Percentiles rank a stretch among this genome's conserved stretches.
phyloP scores from a whole-genome alignment of 2,329 filamentous ascomycete genomes.

The Sodiomyces alkalinus region DNA sequence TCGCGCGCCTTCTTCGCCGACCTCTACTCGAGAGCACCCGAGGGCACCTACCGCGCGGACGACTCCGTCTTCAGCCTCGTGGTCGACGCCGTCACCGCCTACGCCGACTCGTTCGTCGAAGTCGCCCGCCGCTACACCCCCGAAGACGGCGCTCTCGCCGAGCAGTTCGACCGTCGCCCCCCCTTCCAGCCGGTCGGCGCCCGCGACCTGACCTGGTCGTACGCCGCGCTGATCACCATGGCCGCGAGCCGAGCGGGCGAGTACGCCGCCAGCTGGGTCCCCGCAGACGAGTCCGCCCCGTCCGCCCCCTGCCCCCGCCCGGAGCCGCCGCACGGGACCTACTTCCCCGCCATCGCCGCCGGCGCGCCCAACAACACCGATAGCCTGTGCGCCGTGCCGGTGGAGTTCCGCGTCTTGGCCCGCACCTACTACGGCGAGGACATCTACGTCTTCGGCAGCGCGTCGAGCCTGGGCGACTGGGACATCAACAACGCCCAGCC shows the following conservation, averaged over 20 bases:
- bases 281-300: slow-evolving; percentile 11
- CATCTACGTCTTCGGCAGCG: slow-evolving; percentile 26
- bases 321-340: slow-evolving; percentile 13
- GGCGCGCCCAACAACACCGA: slow-evolving; percentile 17
- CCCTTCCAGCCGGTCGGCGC: slow-evolving; percentile 25
- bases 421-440: slow-evolving; percentile 32
- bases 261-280: slow-evolving; percentile 15
- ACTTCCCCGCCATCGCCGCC: slow-evolving; percentile 18
- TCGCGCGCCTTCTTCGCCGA: slow-evolving; percentile 41
- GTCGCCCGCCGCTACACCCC: slow-evolving; percentile 32
- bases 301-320: slow-evolving; percentile 12
- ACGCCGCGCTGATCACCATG: slow-evolving; percentile 32
- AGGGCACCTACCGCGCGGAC: slow-evolving; percentile 27
- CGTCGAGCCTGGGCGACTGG: slow-evolving; percentile 26
- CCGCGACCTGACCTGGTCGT: slow-evolving; percentile 35
- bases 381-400: slow-evolving; percentile 16
- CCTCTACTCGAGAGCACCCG: slow-evolving; percentile 28
- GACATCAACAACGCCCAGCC: slow-evolving; percentile 20
- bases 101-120: slow-evolving; percentile 38
- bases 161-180: slow-evolving; percentile 29
- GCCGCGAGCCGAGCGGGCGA: slow-evolving; percentile 20
- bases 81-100: slow-evolving; percentile 28
- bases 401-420: slow-evolving; percentile 29
- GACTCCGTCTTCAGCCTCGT: slow-evolving; percentile 23
- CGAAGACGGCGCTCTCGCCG: slow-evolving; percentile 27